These are phyloP conservation scores for Stachybotrys echinatus DNA, from an alignment of 2,329 filamentous ascomycete genomes.

Conservation along the genomic window DNA sequence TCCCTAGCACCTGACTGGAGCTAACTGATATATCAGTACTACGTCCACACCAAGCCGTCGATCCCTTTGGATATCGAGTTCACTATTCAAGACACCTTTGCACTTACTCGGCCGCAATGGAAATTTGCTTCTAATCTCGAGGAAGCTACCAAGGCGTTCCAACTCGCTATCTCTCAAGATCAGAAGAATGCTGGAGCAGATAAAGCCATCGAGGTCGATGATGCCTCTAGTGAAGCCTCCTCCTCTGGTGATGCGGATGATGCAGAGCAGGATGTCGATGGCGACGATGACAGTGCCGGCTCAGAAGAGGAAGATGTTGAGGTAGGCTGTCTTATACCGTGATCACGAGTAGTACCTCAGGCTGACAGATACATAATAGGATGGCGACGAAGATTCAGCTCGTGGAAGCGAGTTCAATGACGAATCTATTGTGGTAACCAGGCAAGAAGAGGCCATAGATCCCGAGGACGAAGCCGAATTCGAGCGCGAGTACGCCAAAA, in stretches of 20 bases:
- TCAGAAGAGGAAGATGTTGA: constrained; percentile 56
- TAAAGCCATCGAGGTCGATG: constrained; percentile 65
- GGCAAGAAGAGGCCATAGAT: constrained; percentile 84
- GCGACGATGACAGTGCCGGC: constrained; percentile 51
- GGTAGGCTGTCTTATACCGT: constrained; percentile 26
- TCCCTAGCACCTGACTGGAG: background rate
- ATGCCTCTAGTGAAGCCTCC: constrained; percentile 62
- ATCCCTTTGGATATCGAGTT: constrained; percentile 98
- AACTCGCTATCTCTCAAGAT: constrained; percentile 83
- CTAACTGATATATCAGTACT: constrained; percentile 57
- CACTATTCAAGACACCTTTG: constrained; percentile 87
- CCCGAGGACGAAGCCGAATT: constrained; percentile 96
- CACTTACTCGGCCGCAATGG: constrained; percentile 84
- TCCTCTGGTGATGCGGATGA: constrained; percentile 75
- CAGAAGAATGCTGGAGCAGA: constrained; percentile 75
- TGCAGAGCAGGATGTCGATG: constrained; percentile 55
- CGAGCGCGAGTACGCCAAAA: constrained; percentile 93
- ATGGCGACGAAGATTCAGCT: constrained; percentile 43
- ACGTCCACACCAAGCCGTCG: constrained; percentile 83
- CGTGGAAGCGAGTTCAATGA: constrained; percentile 67
- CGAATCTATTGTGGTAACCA: constrained; percentile 86
- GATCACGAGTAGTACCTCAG: background rate
- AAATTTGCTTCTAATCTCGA: constrained; percentile 75
- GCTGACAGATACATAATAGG: constrained; percentile 14
- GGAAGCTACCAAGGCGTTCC: constrained; percentile 78